phyloP scores from a whole-genome alignment of 2,329 filamentous ascomycete species.

The Chlorencoelia australis region DNA sequence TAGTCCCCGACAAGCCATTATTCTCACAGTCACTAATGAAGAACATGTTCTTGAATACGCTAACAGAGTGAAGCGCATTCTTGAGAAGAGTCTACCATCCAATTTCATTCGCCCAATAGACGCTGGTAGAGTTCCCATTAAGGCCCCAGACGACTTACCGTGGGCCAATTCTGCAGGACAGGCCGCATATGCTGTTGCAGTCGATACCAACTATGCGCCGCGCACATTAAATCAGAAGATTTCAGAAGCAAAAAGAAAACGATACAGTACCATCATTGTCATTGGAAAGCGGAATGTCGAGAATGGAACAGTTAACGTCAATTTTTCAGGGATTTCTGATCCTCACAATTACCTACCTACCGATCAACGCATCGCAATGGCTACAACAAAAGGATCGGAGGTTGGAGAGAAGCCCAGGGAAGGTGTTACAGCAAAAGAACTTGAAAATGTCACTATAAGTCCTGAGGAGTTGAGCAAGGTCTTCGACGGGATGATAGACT shows the following conservation, averaged over 20 bases:
- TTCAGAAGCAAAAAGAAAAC: slow-evolving; percentile 57
- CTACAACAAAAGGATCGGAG: too few relatives aligned
- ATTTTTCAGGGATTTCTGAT: slow-evolving; percentile 30
- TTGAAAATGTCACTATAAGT: too few relatives aligned
- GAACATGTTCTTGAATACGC: slow-evolving; percentile 21
- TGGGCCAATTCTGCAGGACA: slow-evolving; percentile 14
- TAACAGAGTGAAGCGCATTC: slow-evolving; percentile 8
- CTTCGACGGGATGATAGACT: too few relatives aligned
- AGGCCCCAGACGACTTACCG: slow-evolving; percentile 8
- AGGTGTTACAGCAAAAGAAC: too few relatives aligned
- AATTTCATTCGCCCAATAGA: neutral
- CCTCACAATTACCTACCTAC: too few relatives aligned
- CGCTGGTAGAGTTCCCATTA: neutral
- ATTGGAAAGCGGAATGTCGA: slow-evolving; percentile 57
- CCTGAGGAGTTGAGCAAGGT: too few relatives aligned
- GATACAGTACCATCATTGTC: slow-evolving; percentile 65
- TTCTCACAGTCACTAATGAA: slow-evolving; percentile 61
- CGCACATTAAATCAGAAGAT: slow-evolving; percentile 60
- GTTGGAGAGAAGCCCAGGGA: too few relatives aligned
- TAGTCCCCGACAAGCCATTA: slow-evolving; percentile 65
- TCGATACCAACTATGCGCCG: slow-evolving; percentile 60
- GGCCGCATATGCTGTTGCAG: slow-evolving; percentile 33
- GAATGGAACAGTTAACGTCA: slow-evolving; percentile 44
- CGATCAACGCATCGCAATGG: too few relatives aligned
- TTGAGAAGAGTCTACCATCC: slow-evolving; percentile 1